These are phyloP conservation scores for Heliamphora ciliata DNA, from an alignment of 179 eudicot genomes.

Conservation along the genomic window DNA sequence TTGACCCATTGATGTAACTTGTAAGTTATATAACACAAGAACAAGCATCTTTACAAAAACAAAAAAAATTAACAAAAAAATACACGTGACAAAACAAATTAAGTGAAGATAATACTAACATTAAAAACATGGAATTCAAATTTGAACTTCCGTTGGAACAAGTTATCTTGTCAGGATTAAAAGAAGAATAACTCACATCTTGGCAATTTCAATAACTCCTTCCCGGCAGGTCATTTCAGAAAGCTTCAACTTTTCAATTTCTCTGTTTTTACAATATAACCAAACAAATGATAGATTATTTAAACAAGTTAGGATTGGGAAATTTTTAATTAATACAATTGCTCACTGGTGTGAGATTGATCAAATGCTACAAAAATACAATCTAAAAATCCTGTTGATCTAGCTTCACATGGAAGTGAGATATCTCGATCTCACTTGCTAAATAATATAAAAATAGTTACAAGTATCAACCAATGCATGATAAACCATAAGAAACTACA, in stretches of 20 bases:
- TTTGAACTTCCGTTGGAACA: slow-evolving; percentile 4
- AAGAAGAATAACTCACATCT: slow-evolving; percentile 59
- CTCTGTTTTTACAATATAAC: slow-evolving; percentile 39
- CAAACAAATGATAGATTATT: not conserved
- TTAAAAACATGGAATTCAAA: not conserved
- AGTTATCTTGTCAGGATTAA: not conserved
- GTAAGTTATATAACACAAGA: not conserved
- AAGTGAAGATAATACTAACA: not conserved
- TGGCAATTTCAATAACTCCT: slow-evolving; percentile 85
- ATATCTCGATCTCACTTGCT: not conserved
- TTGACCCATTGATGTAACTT: not conserved
- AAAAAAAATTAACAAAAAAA: not conserved
- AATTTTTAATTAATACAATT: not conserved
- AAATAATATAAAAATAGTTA: not conserved
- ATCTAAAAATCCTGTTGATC: not conserved
- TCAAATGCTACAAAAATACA: not conserved
- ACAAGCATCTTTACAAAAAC: not conserved
- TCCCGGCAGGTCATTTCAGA: slow-evolving; percentile 96
- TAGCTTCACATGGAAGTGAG: not conserved
- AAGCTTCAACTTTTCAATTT: slow-evolving; percentile 88
- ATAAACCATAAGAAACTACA: not conserved
- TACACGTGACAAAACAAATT: too few species aligned
- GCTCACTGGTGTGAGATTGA: not conserved
- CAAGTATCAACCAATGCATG: not conserved
- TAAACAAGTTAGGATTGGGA: not conserved